These are phyloP conservation scores for Ampelocalamus luodianensis DNA, from an alignment of 176 grass and related monocot species.

Conservation along the genomic window DNA sequence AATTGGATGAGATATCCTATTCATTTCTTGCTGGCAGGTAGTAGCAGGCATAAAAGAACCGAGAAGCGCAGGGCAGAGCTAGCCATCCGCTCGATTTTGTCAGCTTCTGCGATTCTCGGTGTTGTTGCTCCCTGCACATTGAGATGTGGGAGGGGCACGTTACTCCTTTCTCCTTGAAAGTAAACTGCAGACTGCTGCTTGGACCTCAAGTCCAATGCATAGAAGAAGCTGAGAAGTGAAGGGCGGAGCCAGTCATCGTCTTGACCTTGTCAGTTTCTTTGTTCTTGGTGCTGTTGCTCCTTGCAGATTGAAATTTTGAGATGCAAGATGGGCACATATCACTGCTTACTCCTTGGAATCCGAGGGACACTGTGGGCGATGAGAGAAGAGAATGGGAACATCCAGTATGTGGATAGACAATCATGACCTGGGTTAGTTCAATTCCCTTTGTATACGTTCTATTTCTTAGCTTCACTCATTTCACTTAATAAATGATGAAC, in stretches of 20 bases:
- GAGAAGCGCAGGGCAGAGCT: conserved; percentile 33
- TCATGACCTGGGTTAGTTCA: conserved; percentile 30
- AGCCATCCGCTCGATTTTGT: not conserved
- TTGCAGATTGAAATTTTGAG: not conserved
- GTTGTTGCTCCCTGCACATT: conserved; percentile 31
- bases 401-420: not conserved
- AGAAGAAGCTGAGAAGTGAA: conserved; percentile 1
- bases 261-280: not conserved
- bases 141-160: conserved; percentile 29
- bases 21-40: conserved; percentile 56
- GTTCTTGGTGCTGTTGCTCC: not conserved
- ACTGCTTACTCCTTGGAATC: conserved; percentile 1
- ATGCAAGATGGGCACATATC: conserved; percentile 19
- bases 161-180: not conserved
- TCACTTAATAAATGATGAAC: not conserved
- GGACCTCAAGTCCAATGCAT: conserved; percentile 1
- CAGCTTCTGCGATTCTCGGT: conserved; percentile 40
- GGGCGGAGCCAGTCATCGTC: not conserved
- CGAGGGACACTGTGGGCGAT: not conserved
- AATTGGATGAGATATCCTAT: conserved; percentile 1
- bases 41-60: conserved; percentile 63
- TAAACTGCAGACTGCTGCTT: conserved; percentile 7
- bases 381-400: not conserved
- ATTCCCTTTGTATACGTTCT: not conserved
- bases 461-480: not conserved